Percentiles rank a stretch among this genome's conserved stretches.
Evolutionary conservation across 2,329 filamentous ascomycete species (phyloP).

Genomic region (Calonectria henricotiae): DNA sequence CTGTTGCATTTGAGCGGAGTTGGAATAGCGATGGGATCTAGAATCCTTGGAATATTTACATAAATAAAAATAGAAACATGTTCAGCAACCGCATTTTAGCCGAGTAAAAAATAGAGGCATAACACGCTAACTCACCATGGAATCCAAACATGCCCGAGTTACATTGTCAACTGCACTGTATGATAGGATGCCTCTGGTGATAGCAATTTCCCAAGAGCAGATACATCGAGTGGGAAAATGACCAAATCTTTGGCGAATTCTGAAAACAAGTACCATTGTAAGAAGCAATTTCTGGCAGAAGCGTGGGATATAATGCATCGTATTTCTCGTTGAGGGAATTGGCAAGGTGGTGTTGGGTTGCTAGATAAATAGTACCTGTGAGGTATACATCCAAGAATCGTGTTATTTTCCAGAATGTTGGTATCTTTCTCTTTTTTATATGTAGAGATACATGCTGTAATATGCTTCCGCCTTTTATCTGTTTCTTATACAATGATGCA

Average conservation of each 20-base stretch:
- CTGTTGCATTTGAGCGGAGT: slow-evolving; percentile 40
- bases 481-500: slow-evolving; percentile 34
- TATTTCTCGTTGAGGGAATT: not conserved
- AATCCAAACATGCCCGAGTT: too few relatives aligned
- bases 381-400: not conserved
- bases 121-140: too few relatives aligned
- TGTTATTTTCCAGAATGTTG: slow-evolving; percentile 9
- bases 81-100: not conserved
- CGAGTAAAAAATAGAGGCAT: not conserved
- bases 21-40: slow-evolving; percentile 29
- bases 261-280: not conserved
- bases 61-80: slow-evolving; percentile 24
- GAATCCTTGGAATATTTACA: slow-evolving; percentile 29
- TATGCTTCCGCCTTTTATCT: slow-evolving; percentile 31
- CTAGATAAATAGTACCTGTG: not conserved
- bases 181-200: too few relatives aligned
- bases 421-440: slow-evolving; percentile 11
- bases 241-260: too few relatives aligned
- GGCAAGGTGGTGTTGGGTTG: not conserved
- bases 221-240: too few relatives aligned
- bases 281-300: not conserved
- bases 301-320: not conserved
- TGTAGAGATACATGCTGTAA: slow-evolving; percentile 23
- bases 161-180: too few relatives aligned
- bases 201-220: too few relatives aligned